Evolutionary conservation across 768 basidiomycete genomes (phyloP), one percentile per base, ranked within the genome.

Genomic region (Termitomyces titanicus): DNA sequence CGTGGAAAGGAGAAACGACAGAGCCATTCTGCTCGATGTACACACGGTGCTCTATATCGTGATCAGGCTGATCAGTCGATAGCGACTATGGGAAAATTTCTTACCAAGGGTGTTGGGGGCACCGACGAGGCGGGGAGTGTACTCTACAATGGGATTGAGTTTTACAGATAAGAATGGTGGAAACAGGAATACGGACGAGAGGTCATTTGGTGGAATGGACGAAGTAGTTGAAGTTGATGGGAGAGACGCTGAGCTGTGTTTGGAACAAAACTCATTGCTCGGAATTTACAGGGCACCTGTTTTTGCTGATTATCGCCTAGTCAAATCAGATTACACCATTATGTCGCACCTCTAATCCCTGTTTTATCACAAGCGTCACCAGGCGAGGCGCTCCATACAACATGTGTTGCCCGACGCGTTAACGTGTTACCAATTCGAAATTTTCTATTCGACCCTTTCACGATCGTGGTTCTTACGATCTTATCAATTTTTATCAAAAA

Each of bases 21-120:
- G 82, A 80, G 64, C 89, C 88, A 65, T 90, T 88, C 68, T 92
- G 88, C 73, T 98, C 95, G 74, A 94, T 85, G 82, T 74, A 99
- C 56, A 96, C 88, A 62, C 96, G 89, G 78, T 98, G 93, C 64
- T 98, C 97, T 98, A 73, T 47, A 42, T 12, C 20, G 43, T 45
- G 15, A 59, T 65, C 62, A 66, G 61, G 64, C 60, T 51, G 43
- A 37, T 47, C 50, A 33, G 57, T 64, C 61, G 18, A 55, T 55
- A 20, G 38, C 20, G 33, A 37, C 33, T 51, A 54, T 54, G 34
- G 31, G 20, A 56, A 57, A 54, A 47, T 53, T 11, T 33, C 68
- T 60, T 63, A 97, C 96, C 96, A 63, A 98, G 85, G 55, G 96
- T 98, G 81, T 98, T 90, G 65, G 92, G 78, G 51, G 95, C 89